These are phyloP conservation scores for Cyclotella cryptica DNA, from an alignment of 108 stramenopile species.

Conservation along the genomic window DNA sequence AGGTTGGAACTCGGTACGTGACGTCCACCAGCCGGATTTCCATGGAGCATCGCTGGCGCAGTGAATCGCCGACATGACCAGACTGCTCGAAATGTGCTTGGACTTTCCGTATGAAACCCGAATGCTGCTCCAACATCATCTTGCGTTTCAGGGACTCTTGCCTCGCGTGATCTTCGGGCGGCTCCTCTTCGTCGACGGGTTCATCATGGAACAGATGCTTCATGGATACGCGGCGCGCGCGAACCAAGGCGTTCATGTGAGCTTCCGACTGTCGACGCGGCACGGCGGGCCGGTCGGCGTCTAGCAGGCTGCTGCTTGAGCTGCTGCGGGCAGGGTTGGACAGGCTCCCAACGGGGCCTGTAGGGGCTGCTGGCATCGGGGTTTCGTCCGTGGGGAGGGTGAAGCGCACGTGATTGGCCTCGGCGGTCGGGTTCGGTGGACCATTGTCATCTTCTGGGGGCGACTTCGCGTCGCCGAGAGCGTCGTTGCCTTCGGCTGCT, in stretches of 20 bases:
- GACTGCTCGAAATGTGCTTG: not conserved
- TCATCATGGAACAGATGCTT: not conserved
- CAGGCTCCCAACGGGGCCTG: too few species aligned
- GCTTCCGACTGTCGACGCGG: not conserved
- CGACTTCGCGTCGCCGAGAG: not conserved
- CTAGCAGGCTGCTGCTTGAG: not conserved
- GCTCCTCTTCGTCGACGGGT: not conserved
- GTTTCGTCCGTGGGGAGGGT: not conserved
- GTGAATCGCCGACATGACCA: not conserved
- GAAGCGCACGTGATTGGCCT: not conserved
- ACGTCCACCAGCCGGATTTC: constrained; percentile 39
- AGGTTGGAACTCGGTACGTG: constrained; percentile 27
- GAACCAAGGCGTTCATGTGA: constrained; percentile 6
- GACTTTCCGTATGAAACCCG: not conserved
- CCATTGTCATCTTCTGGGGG: not conserved
- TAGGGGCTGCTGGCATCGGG: too few species aligned
- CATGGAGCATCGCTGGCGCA: not conserved
- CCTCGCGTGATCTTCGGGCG: not conserved
- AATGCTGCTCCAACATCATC: not conserved
- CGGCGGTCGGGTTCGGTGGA: not conserved
- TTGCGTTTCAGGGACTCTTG: not conserved
- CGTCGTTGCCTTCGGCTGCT: not conserved
- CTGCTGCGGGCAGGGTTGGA: too few species aligned
- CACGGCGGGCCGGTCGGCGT: not conserved
- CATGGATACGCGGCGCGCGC: not conserved